These are phyloP conservation scores for Imleria badia DNA, from an alignment of 768 basidiomycete genomes.

Conservation along the genomic window DNA sequence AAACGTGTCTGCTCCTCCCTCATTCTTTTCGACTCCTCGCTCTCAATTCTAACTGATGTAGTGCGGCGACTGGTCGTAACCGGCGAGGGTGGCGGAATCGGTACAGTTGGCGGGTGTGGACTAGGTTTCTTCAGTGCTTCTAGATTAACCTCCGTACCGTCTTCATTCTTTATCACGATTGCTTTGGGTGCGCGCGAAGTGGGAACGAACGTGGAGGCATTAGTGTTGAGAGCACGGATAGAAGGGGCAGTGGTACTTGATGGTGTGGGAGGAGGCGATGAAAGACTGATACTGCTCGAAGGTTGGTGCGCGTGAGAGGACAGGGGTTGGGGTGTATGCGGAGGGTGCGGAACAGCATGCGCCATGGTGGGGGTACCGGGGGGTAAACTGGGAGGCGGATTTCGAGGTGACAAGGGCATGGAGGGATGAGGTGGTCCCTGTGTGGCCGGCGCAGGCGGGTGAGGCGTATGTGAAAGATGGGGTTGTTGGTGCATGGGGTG, in stretches of 20 bases:
- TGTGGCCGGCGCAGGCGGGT: conserved; percentile 34
- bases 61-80: conserved; percentile 27
- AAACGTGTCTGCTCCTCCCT: conserved; percentile 45
- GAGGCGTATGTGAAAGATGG: conserved; percentile 49
- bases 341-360: conserved; percentile 51
- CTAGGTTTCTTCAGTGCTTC: conserved; percentile 51
- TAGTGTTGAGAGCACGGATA: conserved; percentile 52
- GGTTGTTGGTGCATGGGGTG: conserved; percentile 36
- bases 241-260: conserved; percentile 45
- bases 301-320: conserved; percentile 41
- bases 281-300: conserved; percentile 45
- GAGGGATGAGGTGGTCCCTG: conserved; percentile 45
- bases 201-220: conserved; percentile 69
- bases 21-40: conserved; percentile 52
- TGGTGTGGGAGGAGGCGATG: conserved; percentile 70
- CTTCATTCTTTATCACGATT: conserved; percentile 59
- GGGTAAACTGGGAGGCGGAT: conserved; percentile 50
- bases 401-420: conserved; percentile 72
- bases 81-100: conserved; percentile 40
- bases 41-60: conserved; percentile 61
- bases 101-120: conserved; percentile 39
- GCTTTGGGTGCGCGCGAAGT: conserved; percentile 38
- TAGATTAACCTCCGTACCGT: conserved; percentile 65
- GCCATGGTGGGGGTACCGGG: conserved; percentile 70
- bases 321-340: conserved; percentile 49